Evolutionary conservation across 495 filamentous ascomycete genomes (phyloP).

Genomic region (Bryoglossum gracile): DNA sequence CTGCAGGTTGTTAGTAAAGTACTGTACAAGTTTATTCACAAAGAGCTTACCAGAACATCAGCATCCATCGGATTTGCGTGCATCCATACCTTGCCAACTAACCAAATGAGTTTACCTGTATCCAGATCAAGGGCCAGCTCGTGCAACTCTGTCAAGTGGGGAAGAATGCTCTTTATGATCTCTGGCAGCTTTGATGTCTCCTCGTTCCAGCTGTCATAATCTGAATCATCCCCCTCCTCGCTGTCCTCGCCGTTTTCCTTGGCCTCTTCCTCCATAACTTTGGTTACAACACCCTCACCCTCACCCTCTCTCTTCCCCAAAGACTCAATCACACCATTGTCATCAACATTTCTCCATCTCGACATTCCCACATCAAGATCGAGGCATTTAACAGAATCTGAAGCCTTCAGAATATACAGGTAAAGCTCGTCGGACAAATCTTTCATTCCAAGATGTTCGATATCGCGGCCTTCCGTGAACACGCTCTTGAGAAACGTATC

Average conservation of each 20-base stretch:
- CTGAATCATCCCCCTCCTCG: too few relatives aligned
- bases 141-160: background rate
- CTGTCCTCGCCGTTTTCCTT: background rate
- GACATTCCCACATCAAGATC: background rate
- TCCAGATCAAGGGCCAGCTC: constrained; percentile 1
- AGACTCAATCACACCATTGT: too few relatives aligned
- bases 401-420: background rate
- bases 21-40: background rate
- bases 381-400: background rate
- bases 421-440: background rate
- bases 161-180: background rate
- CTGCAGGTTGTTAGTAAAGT: background rate
- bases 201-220: too few relatives aligned
- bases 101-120: background rate
- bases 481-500: too few relatives aligned
- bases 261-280: background rate
- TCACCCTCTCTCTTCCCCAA: too few relatives aligned
- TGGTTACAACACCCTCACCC: background rate
- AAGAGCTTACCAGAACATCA: background rate
- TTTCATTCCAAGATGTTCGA: background rate
- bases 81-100: background rate
- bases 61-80: constrained; percentile 1
- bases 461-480: background rate
- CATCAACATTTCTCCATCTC: background rate
- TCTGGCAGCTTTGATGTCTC: background rate